A percentile compares a stretch with the other conserved stretches of the same genome.
phyloP scores from a whole-genome alignment of 805 yeast species.

The Jamesozyma gamospora region DNA sequence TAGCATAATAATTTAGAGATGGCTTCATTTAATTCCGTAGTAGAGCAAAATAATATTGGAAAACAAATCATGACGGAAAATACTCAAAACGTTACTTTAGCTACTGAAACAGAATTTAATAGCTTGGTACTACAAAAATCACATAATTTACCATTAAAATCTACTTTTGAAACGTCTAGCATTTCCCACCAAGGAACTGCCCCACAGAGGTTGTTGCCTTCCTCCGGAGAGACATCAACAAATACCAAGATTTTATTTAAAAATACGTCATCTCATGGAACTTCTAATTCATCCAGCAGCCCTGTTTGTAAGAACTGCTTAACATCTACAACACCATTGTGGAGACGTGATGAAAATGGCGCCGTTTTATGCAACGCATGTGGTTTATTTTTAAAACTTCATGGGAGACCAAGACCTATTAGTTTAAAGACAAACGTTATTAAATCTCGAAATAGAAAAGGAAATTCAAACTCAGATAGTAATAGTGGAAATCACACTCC shows the following conservation, averaged over 20 bases:
- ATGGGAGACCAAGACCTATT: slow-evolving; percentile 88
- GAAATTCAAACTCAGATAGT: not conserved
- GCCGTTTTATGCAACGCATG: slow-evolving; percentile 91
- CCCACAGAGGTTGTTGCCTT: not conserved
- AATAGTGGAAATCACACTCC: slow-evolving; percentile 5
- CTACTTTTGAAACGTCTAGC: not conserved
- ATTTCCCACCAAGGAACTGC: not conserved
- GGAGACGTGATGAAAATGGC: slow-evolving; percentile 92
- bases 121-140: not conserved
- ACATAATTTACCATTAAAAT: not conserved
- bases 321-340: slow-evolving; percentile 86
- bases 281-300: not conserved
- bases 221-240: not conserved
- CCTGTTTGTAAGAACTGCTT: slow-evolving; percentile 84
- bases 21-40: not conserved
- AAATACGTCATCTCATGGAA: not conserved
- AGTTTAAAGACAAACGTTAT: slow-evolving; percentile 86
- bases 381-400: slow-evolving; percentile 79
- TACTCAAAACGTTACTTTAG: not conserved
- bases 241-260: slow-evolving; percentile 1
- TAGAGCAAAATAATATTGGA: not conserved
- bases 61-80: not conserved
- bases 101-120: not conserved
- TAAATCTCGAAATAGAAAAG: slow-evolving; percentile 80
- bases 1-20: not conserved